Base-by-base conservation (phyloP, 176 grass and related monocot species). In the Chrysopogon serrulatus region DNA sequence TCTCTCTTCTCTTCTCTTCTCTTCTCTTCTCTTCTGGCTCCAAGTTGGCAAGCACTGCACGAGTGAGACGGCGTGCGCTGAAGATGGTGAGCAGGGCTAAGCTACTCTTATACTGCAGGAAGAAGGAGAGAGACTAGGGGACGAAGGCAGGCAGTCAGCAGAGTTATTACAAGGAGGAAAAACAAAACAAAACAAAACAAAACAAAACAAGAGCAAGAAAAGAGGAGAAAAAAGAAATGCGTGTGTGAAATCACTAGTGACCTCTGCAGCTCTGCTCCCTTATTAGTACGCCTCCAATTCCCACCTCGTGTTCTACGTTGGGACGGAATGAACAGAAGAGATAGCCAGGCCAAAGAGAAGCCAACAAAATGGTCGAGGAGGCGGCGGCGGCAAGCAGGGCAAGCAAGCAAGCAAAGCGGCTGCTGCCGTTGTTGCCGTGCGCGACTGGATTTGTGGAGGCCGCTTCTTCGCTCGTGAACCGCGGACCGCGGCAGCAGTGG, bases 161-260 rank as follows among this genome's bases (percentile, higher is more conserved):
- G 60, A 67, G 79, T 87, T 69, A 69, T 9, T 13, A 27, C 1
- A 28, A 1, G 2, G 8, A 17, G 10, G 14, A 63, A 21, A 79
- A 82, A 81, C 37, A 76, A 87, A 42, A 24, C 19, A 59, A 45
- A n/a, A n/a, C n/a, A n/a, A n/a, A n/a, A n/a, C n/a, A 21, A 79
- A 82, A 81, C 37, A 76, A 87, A 42, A 24, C 19, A 59, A 45
- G 54, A 59, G n/a, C 9, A 26, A 59, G 23, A 24, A 26, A 57
- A 12, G 15, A 47, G 44, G 17, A 49, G 14, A 51, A 10, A 56
- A 74, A 26, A 44, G 48, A 66, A 75, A 2, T 59, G 54, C 19
- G 7, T 2, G 28, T 33, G 65, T 77, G 87, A 81, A 71, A 89
- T 68, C 77, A 36, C 18, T 44, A 71, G 63, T 74, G 81, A 57